These are phyloP conservation scores for Camptophora hylomeconis DNA, from an alignment of 2,329 filamentous ascomycete species.

Conservation along the genomic window DNA sequence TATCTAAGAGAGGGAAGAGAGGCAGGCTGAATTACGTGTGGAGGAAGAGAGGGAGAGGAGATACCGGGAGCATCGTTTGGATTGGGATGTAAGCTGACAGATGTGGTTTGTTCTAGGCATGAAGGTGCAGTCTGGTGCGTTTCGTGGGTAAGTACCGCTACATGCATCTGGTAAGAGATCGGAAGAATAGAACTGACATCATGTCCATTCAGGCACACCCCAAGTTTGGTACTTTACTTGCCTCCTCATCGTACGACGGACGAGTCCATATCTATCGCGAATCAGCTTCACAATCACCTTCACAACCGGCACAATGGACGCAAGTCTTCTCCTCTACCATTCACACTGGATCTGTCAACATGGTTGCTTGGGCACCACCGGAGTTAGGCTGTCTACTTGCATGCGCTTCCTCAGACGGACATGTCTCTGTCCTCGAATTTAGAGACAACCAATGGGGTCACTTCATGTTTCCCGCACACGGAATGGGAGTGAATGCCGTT, in stretches of 20 bases:
- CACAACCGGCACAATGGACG: constrained; percentile 52
- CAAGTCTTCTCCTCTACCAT: constrained; percentile 85
- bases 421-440: constrained; percentile 90
- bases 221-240: constrained; percentile 96
- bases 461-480: constrained; percentile 80
- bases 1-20: background rate
- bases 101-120: constrained; percentile 56
- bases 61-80: too few species aligned
- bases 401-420: constrained; percentile 86
- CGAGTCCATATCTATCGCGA: constrained; percentile 99
- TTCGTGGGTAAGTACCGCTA: constrained; percentile 52
- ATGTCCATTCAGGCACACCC: constrained; percentile 57
- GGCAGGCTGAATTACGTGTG: too few species aligned
- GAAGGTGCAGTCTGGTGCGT: constrained; percentile 97
- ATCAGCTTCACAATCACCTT: constrained; percentile 24
- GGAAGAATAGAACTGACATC: constrained; percentile 1
- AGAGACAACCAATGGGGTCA: constrained; percentile 90
- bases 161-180: background rate
- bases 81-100: constrained; percentile 7
- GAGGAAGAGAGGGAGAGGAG: too few species aligned
- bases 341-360: constrained; percentile 93
- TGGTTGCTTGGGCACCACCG: constrained; percentile 94
- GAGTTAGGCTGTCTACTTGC: constrained; percentile 90
- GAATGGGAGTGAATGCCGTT: constrained; percentile 87
- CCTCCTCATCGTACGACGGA: constrained; percentile 89